Evolutionary conservation across 2,329 filamentous ascomycete species (phyloP), one percentile per base, ranked within the genome.

Genomic region (Aspergillus tanneri): DNA sequence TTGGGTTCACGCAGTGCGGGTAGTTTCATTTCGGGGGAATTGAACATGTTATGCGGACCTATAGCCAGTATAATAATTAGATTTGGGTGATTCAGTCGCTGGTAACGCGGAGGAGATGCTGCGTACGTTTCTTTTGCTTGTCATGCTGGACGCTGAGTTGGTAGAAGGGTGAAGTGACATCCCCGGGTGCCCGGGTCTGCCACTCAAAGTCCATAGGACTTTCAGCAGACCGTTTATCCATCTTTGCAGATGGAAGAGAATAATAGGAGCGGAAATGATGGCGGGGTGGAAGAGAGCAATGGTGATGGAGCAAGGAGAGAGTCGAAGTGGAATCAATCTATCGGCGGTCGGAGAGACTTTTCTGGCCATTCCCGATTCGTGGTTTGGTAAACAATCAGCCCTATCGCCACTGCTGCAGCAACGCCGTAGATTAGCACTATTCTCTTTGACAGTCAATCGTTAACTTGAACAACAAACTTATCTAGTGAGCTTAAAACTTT

Each of bases 181-280:
- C 72, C 14, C 70, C 66, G n/a, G 74, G 72, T 8, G 69, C 71
- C 38, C 64, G 63, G 12, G 65, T 67, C 58, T 76, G 71, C 72
- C 72, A 77, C 61, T 76, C 70, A 58, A 75, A 77, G 64, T 77
- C 75, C 75, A 77, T 77, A 16, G 73, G 74, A 64, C 70, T 72
- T 49, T 76, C 75, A 37, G 65, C 66, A 11, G 71, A 63, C 39
- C 72, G 63, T 50, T 62, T 67, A 25, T 69, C 63, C 66, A 70
- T 74, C 47, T 39, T 64, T 47, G 36, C 22, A 10, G 35, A 43
- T 49, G 25, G 43, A 50, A 44, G 55, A 12, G 24, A 22, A 41
- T 21, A 25, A 16, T 21, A 46, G 23, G 41, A 30, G 25, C 5
- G 22, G 39, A 46, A 22, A 40, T 21, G 41, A 24, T 14, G 37